These are phyloP conservation scores for Neonectria sp. DNA, from an alignment of 2,329 filamentous ascomycete species.

Conservation along the genomic window DNA sequence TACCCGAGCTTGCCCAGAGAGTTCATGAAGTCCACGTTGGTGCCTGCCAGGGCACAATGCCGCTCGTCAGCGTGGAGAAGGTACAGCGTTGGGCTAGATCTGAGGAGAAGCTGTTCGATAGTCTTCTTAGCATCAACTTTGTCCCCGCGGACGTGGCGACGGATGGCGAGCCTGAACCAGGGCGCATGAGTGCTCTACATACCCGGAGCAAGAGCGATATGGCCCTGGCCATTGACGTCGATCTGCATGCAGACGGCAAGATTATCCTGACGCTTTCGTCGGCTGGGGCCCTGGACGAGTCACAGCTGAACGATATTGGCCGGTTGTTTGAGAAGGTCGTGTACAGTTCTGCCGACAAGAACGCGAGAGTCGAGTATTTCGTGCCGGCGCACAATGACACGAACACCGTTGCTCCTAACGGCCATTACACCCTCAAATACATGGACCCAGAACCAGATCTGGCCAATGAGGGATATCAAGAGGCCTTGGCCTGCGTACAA, in stretches of 20 bases:
- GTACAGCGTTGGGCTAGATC: slow-evolving; percentile 42
- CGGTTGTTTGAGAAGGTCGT: background rate
- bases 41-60: slow-evolving; percentile 39
- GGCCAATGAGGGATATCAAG: background rate
- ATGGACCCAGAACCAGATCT: background rate
- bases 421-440: background rate
- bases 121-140: slow-evolving; percentile 35
- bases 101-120: slow-evolving; percentile 43
- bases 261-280: background rate
- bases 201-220: background rate
- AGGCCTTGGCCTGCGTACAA: background rate
- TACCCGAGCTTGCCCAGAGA: background rate
- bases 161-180: background rate
- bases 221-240: background rate
- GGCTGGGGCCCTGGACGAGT: background rate
- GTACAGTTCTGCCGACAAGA: background rate
- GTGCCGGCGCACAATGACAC: background rate
- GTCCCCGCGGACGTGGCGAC: background rate
- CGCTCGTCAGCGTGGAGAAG: slow-evolving; percentile 38
- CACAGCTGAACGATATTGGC: background rate
- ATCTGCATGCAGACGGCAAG: background rate
- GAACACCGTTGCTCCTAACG: background rate
- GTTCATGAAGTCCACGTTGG: slow-evolving; percentile 33
- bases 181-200: background rate
- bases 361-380: background rate